A percentile compares a stretch with the other conserved stretches of the same genome.
Evolutionary conservation across 2,329 filamentous ascomycete genomes (phyloP).

Genomic region (Intubia oerlemansii): DNA sequence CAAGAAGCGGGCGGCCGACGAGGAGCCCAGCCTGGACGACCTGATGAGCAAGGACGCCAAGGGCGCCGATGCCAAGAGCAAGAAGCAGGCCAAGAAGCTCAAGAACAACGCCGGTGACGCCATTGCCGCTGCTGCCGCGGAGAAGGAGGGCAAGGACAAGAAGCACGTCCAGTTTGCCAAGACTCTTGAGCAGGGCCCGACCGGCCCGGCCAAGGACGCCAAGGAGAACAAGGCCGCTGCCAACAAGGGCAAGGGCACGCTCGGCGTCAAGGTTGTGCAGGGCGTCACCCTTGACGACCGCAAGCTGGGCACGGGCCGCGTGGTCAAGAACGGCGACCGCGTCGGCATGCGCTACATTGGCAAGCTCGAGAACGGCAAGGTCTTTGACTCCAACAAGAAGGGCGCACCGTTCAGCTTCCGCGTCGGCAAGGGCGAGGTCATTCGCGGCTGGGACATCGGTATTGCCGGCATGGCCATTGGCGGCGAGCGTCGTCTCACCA

Average conservation of each 20-base stretch:
- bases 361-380: slow-evolving; percentile 84
- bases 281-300: slow-evolving; percentile 91
- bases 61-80: slow-evolving; percentile 56
- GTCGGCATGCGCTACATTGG: slow-evolving; percentile 96
- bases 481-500: slow-evolving; percentile 79
- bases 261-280: slow-evolving; percentile 58
- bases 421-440: slow-evolving; percentile 84
- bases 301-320: slow-evolving; percentile 68
- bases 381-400: slow-evolving; percentile 98
- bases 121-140: slow-evolving; percentile 38
- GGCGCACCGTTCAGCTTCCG: slow-evolving; percentile 95
- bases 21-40: slow-evolving; percentile 55
- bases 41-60: slow-evolving; percentile 57
- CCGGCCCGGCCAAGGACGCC: slow-evolving; percentile 33
- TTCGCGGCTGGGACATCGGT: slow-evolving; percentile 97
- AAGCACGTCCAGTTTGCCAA: slow-evolving; percentile 99
- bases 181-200: slow-evolving; percentile 93
- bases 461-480: slow-evolving; percentile 81
- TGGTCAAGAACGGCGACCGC: slow-evolving; percentile 74
- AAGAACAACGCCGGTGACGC: slow-evolving; percentile 97
- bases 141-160: slow-evolving; percentile 43
- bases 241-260: slow-evolving; percentile 21
- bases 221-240: slow-evolving; percentile 19
- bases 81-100: slow-evolving; percentile 95
- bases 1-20: slow-evolving; percentile 82